Evolutionary conservation across 805 yeast genomes (phyloP), one percentile per base, ranked within the genome.

Genomic region (Monosporozyma servazzii): DNA sequence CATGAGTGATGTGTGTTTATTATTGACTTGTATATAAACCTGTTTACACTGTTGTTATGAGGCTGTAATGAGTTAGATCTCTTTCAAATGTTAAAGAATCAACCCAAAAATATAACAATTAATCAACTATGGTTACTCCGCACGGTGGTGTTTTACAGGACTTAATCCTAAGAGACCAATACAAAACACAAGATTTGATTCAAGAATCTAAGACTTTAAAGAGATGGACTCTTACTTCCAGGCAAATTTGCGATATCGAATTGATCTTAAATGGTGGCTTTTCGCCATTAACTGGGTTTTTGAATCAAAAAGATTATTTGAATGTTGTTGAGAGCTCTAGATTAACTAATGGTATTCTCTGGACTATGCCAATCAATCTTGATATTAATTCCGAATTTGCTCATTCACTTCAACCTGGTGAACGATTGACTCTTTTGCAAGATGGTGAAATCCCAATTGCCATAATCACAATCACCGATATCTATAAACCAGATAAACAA

Each of bases 91-190:
- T 4, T 31, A 31, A 31, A 31, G n/a, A 31, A 4, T 13, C 40
- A 3, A 36, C 37, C 40, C 13, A 21, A 48, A 23, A 10, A 3
- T 4, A 30, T 15, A n/a, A 48, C 5, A 42, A 1, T 29, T 15
- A n/a, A 33, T 21, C 18, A 39, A 50, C 13, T 7, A 82, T 83
- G 87, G 82, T 84, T 41, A 42, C 47, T 61, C 96, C 98, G 53
- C 97, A 91, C 78, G 98, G 97, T 66, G 96, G 96, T 61, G 74
- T 75, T 51, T 79, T 90, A 58, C 84, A 90, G 70, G 98, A 90
- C 68, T 77, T 90, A 55, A 77, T 89, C 52, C 80, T 82, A 50
- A 83, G 98, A 71, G 98, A 90, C 68, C 78, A 81, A 33, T 66
- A 79, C 40, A 80, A 77, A 57, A 81, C 77, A 58, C 65, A 65